phyloP scores from a whole-genome alignment of 31 red algal genomes.

The Bonnemaisonia californica region DNA sequence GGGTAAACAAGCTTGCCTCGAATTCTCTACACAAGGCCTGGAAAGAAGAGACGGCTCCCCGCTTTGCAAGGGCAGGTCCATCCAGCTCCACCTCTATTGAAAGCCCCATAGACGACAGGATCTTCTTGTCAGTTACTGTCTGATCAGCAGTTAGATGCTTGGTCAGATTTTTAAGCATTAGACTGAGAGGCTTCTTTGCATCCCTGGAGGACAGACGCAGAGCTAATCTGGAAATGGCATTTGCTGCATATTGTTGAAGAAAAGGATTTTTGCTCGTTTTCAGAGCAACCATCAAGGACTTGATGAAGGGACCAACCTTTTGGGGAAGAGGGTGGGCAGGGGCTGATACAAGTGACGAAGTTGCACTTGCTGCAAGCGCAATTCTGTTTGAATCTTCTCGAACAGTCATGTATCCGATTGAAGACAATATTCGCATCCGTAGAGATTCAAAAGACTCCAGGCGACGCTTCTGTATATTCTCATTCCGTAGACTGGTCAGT shows the following conservation, averaged over 20 bases:
- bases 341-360: slow-evolving; percentile 48
- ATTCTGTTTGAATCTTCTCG: slow-evolving; percentile 30
- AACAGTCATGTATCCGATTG: slow-evolving; percentile 57
- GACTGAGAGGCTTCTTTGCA: slow-evolving; percentile 43
- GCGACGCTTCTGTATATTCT: slow-evolving; percentile 47
- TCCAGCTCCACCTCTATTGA: slow-evolving; percentile 27
- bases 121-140: slow-evolving; percentile 25
- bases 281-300: slow-evolving; percentile 63
- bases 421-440: slow-evolving; percentile 65
- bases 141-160: slow-evolving; percentile 72
- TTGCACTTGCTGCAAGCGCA: slow-evolving; percentile 63
- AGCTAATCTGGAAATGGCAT: slow-evolving; percentile 49
- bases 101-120: slow-evolving; percentile 30
- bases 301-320: slow-evolving; percentile 81
- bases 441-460: slow-evolving; percentile 65
- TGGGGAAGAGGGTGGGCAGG: slow-evolving; percentile 46
- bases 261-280: slow-evolving; percentile 50
- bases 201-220: slow-evolving; percentile 48
- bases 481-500: background rate
- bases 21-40: slow-evolving; percentile 62
- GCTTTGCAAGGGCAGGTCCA: slow-evolving; percentile 32
- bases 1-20: slow-evolving; percentile 45
- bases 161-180: slow-evolving; percentile 81
- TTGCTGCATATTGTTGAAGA: slow-evolving; percentile 57
- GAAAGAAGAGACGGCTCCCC: slow-evolving; percentile 47